These are phyloP conservation scores for Penicillium cinerascens DNA, from an alignment of 495 filamentous ascomycete genomes.

Conservation along the genomic window DNA sequence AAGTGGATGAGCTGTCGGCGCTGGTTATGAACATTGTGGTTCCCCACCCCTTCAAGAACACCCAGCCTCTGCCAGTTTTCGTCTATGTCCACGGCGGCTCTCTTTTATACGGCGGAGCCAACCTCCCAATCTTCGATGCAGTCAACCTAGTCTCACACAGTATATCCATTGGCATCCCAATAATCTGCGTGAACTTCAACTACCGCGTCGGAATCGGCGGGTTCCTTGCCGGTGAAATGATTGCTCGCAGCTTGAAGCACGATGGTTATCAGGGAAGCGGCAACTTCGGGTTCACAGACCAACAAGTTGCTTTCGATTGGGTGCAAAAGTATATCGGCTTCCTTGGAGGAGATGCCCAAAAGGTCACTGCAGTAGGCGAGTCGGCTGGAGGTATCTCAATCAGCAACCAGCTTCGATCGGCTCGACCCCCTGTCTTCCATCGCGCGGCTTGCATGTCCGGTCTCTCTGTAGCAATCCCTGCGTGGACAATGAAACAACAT, in stretches of 20 bases:
- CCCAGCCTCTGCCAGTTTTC: conserved; percentile 19
- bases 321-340: conserved; percentile 41
- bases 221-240: conserved; percentile 24
- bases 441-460: conserved; percentile 32
- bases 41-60: conserved; percentile 6
- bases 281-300: conserved; percentile 34
- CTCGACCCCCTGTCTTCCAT: conserved; percentile 18
- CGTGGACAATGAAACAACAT: conserved; percentile 27
- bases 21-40: conserved; percentile 32
- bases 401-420: conserved; percentile 50
- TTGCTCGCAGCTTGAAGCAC: conserved; percentile 13
- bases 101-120: conserved; percentile 27
- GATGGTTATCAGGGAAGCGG: conserved; percentile 23
- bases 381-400: conserved; percentile 64
- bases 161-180: conserved; percentile 15
- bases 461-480: conserved; percentile 17
- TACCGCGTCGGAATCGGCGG: conserved; percentile 31
- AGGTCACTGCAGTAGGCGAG: conserved; percentile 62
- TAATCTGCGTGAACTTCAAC: conserved; percentile 29
- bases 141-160: conserved; percentile 28
- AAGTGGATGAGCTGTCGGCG: conserved; percentile 22
- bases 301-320: conserved; percentile 31
- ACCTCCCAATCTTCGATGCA: conserved; percentile 28
- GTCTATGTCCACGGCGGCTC: conserved; percentile 32
- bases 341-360: conserved; percentile 62